phyloP scores from a whole-genome alignment of 2,329 filamentous ascomycete genomes.

The Helminthosporium solani region DNA sequence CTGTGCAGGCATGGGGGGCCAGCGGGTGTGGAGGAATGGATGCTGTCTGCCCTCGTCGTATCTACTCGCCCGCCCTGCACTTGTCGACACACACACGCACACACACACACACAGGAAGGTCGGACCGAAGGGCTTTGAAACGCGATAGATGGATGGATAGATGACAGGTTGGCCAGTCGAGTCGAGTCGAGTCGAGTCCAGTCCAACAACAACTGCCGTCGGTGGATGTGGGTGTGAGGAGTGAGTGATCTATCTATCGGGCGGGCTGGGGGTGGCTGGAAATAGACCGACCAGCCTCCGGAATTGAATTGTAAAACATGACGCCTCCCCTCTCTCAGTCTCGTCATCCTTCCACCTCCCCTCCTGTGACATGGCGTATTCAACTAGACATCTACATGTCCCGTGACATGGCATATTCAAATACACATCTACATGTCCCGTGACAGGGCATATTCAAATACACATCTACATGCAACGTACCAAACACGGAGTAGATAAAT shows the following conservation, averaged over 20 bases:
- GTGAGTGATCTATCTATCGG: not conserved
- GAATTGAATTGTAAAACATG: conserved; percentile 5
- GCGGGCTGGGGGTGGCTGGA: conserved; percentile 15
- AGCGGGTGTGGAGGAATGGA: conserved; percentile 22
- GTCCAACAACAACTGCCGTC: not conserved
- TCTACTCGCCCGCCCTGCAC: conserved; percentile 22
- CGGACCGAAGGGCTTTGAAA: conserved; percentile 30
- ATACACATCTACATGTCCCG: no score
- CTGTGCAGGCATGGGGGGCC: conserved; percentile 14
- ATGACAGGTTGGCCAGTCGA: no score
- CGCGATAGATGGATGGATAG: conserved; percentile 21
- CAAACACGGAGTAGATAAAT: no score
- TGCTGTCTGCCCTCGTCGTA: conserved; percentile 5
- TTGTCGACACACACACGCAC: conserved; percentile 13
- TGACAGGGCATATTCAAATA: no score
- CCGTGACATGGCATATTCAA: no score
- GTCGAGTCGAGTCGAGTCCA: no score
- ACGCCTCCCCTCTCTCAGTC: conserved; percentile 2
- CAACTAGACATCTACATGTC: no score
- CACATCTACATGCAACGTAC: no score
- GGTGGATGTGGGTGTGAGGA: not conserved
- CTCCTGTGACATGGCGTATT: no score
- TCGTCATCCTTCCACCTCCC: no score
- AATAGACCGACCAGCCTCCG: conserved; percentile 6
- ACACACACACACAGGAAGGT: no score